Evolutionary conservation across 441 rosid genomes (phyloP), one percentile per base, ranked within the genome.

Genomic region (Jatropha podagrica): DNA sequence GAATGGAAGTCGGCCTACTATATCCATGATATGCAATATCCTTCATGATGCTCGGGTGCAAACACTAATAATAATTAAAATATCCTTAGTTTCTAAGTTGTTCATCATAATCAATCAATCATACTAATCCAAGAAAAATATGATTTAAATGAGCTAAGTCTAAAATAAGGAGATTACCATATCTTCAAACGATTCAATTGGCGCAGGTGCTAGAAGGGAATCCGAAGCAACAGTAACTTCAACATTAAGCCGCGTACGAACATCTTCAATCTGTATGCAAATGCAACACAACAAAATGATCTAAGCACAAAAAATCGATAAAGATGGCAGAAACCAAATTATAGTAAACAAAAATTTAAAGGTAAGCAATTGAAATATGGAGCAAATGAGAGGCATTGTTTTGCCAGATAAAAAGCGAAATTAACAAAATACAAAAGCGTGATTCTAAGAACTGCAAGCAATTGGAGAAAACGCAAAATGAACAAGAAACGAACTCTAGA

Each of bases 1-100:
- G 98, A 79, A 94, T 94, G 64, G 97, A 90, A 67, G 97, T 92
- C 52, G 98, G 98, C 20, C 54, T 67, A 7, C 70, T 72, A 71
- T 81, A 81, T 58, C 79, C 82, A 60, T 76, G 86, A 78, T 58
- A 71, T 6, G 77, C 77, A 49, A 83, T 81, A 70, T 81, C 86
- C 80, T 78, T 76, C 80, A 83, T 83, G 64, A 76, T 81, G 62
- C 79, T 78, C 9, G 71, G 59, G n/a, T 78, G 77, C 67, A 83
- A 76, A 74, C 84, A 78, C 86, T 83, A 71, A 5, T 73, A 69
- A 72, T 6, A 68, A 17, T 17, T 13, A 27, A 69, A 37, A 32
- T 0, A 46, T 56, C 14, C 56, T 51, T 44, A 65, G 32, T 52
- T 74, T 60, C 26, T 15, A 41, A 49, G 61, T 59, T 27, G 17